phyloP scores from a whole-genome alignment of 192 early-diverging fungal genomes.

The Coemansia biformis region DNA sequence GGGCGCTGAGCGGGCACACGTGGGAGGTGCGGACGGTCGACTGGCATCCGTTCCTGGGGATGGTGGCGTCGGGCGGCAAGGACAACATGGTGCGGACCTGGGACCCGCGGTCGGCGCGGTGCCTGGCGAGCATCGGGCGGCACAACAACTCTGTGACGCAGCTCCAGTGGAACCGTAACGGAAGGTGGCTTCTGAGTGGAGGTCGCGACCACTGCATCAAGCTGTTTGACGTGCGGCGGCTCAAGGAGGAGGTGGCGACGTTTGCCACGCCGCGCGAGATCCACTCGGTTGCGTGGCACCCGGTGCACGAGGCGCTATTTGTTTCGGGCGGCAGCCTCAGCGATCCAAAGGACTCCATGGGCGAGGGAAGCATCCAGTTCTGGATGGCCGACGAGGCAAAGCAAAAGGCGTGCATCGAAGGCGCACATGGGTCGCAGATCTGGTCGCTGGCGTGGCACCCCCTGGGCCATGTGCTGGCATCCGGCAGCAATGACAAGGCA shows the following conservation, averaged over 20 bases:
- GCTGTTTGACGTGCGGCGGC: constrained; percentile 90
- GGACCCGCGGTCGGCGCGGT: constrained; percentile 90
- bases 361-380: constrained; percentile 42
- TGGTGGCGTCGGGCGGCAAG: constrained; percentile 91
- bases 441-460: constrained; percentile 99
- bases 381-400: constrained; percentile 75
- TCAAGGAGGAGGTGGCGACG: constrained; percentile 77
- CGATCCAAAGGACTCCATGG: constrained; percentile 65
- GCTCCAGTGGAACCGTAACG: constrained; percentile 94
- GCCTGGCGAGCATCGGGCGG: constrained; percentile 81
- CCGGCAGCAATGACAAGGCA: constrained; percentile 92
- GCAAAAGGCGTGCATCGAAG: constrained; percentile 55
- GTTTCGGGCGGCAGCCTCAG: constrained; percentile 75
- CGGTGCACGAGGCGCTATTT: constrained; percentile 83
- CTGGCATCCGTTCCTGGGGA: constrained; percentile 92
- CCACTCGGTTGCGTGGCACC: constrained; percentile 90
- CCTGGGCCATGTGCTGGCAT: constrained; percentile 87
- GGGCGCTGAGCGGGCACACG: constrained; percentile 77
- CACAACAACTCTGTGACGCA: constrained; percentile 91
- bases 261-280: constrained; percentile 91
- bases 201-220: constrained; percentile 87
- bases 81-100: constrained; percentile 95
- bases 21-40: constrained; percentile 97
- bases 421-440: constrained; percentile 81
- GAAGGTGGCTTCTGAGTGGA: constrained; percentile 90